Evolutionary conservation across 768 basidiomycete species (phyloP), one percentile per base, ranked within the genome.

Genomic region (Boletus edulis): DNA sequence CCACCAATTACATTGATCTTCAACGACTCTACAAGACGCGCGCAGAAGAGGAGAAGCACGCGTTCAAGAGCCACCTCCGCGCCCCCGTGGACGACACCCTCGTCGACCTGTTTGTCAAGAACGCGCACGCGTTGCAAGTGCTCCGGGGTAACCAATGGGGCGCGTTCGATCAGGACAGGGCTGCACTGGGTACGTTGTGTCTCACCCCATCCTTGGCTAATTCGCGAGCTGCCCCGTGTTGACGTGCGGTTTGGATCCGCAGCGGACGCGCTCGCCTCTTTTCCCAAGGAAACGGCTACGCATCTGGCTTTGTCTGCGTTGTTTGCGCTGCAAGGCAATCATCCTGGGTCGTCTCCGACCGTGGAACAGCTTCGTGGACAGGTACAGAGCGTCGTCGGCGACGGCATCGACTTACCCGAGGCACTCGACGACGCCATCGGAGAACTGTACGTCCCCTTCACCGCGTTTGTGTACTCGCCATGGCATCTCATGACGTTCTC

Each of bases 1-100:
- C 97, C 6, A 67, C 75, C 20, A 79, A 80, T 51, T 98, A 98
- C 67, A 86, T 97, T 46, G 78, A 83, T 17, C 78, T 99, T 13
- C 95, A 98, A 67, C 85, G 78, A 40, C 67, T 98, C 54, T 99
- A 95, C 76, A 91, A 90, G 64, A 66, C 77, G 7, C 83, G 85
- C 49, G 88, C 94, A 3, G 82, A 83, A 35, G 79, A 81, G 48
- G 91, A 94, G 66, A 87, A 83, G 64, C 66, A 65, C 20, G 61
- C 73, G 0, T 81, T 91, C 67, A 80, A 78, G 68, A 74, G 74
- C 40, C 78, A 80, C 44, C 63, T 84, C 29, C 70, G 65, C 1
- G 72, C 75, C 4, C 71, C 74, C 2, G 72, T 86, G 15, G 76
- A 80, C 40, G 80, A 83, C 29, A 74, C 70, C 2, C 61, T 83